A percentile compares a stretch with the other conserved stretches of the same genome.
Conservation (phyloP, 306 rosid species). For the Fagus crenata region DNA sequence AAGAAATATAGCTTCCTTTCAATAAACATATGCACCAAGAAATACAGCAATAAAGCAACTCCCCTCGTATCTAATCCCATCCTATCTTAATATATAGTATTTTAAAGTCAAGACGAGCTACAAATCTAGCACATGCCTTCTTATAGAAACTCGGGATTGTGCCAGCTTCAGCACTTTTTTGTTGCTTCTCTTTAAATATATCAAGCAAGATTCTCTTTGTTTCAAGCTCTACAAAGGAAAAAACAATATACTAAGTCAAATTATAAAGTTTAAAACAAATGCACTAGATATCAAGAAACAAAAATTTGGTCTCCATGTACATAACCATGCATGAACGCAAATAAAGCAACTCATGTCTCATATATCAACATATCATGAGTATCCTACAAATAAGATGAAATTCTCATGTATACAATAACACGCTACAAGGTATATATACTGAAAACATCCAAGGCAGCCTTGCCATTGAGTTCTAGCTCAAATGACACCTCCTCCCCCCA, state of each 20-base stretch:
- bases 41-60: neutral
- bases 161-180: slow-evolving; percentile 87
- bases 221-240: slow-evolving; percentile 73
- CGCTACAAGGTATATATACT: neutral
- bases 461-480: no score
- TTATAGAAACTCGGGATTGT: slow-evolving; percentile 95
- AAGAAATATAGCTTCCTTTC: neutral
- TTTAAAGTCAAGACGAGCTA: slow-evolving; percentile 22
- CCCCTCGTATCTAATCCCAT: slow-evolving; percentile 7
- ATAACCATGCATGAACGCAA: neutral
- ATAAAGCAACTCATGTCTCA: no score
- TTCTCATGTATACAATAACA: neutral
- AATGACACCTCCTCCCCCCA: no score
- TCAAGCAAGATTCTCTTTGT: slow-evolving; percentile 96
- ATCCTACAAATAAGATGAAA: neutral
- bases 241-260: neutral
- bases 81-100: neutral
- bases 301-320: neutral
- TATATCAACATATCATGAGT: neutral
- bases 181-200: slow-evolving; percentile 96
- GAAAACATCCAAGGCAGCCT: neutral
- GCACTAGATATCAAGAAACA: slow-evolving; percentile 1
- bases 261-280: slow-evolving; percentile 9
- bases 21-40: neutral
- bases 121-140: slow-evolving; percentile 64